phyloP scores from a whole-genome alignment of 176 grass and related monocot species.

The Olyra latifolia region DNA sequence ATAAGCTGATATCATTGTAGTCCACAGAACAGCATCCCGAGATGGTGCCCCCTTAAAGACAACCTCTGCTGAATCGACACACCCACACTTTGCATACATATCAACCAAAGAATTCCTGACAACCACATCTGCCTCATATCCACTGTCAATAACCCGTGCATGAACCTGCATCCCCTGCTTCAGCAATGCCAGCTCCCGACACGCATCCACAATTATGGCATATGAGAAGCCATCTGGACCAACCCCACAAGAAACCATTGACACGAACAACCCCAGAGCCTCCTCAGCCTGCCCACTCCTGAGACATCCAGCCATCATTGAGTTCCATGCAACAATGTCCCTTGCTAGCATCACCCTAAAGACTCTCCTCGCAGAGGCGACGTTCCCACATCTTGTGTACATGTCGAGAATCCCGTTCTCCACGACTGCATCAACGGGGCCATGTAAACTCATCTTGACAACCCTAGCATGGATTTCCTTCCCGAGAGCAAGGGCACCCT shows the following conservation, averaged over 20 bases:
- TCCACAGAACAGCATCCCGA: conserved; percentile 51
- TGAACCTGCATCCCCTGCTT: conserved; percentile 56
- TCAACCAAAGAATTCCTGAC: conserved; percentile 58
- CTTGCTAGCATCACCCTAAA: conserved; percentile 42
- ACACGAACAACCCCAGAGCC: conserved; percentile 34
- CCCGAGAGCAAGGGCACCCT: conserved; percentile 16
- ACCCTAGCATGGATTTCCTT: conserved; percentile 57
- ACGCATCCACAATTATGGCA: conserved; percentile 47
- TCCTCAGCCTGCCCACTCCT: conserved; percentile 46
- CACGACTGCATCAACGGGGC: conserved; percentile 34
- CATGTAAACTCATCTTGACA: conserved; percentile 31
- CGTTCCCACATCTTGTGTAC: conserved; percentile 41
- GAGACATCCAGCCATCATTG: conserved; percentile 54
- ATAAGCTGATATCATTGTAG: conserved; percentile 60
- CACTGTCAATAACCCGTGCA: conserved; percentile 20
- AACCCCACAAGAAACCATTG: conserved; percentile 37
- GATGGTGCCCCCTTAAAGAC: conserved; percentile 25
- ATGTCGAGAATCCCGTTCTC: conserved; percentile 60
- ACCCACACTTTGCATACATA: conserved; percentile 70
- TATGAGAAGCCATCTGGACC: conserved; percentile 47
- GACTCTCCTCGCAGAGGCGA: conserved; percentile 24
- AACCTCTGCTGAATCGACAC: conserved; percentile 43
- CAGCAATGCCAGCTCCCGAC: conserved; percentile 41
- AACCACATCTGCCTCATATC: conserved; percentile 40
- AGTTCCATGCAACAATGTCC: conserved; percentile 53